Evolutionary conservation across 1,139 yeast genomes (phyloP).

Genomic region (Geotrichum citri-aurantii): DNA sequence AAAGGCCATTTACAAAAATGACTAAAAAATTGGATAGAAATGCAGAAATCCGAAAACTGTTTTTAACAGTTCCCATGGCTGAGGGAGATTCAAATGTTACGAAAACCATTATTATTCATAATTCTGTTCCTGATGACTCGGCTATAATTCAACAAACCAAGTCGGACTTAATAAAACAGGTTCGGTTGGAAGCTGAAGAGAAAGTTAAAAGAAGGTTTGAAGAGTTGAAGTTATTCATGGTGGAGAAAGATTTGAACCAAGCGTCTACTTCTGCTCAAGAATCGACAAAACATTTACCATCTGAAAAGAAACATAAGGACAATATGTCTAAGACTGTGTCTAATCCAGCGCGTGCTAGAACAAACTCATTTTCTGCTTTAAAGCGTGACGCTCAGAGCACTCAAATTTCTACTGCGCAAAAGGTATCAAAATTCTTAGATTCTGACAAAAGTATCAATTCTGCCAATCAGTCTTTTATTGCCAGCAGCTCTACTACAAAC

Average conservation of each 20-base stretch:
- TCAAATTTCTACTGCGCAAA: not conserved
- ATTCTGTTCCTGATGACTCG: not conserved
- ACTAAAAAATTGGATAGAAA: not conserved
- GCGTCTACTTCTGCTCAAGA: not conserved
- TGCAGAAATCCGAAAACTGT: conserved; percentile 4
- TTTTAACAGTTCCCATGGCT: conserved; percentile 5
- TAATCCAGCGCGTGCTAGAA: not conserved
- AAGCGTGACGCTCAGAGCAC: not conserved
- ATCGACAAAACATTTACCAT: not conserved
- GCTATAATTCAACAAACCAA: not conserved
- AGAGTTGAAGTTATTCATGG: not conserved
- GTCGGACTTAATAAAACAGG: not conserved
- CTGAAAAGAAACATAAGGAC: not conserved
- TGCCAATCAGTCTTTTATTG: not conserved
- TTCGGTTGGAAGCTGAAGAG: not conserved
- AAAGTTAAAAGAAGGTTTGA: not conserved
- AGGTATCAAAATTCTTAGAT: not conserved
- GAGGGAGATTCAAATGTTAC: conserved; percentile 2
- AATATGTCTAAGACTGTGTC: not conserved
- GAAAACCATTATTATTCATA: conserved; percentile 2
- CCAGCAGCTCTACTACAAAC: not conserved
- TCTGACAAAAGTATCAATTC: not conserved
- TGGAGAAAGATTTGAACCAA: too few relatives aligned
- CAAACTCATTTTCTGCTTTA: not conserved
- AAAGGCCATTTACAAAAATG: conserved; percentile 4